Base-by-base conservation (phyloP, 331 rosid species). In the Arachis monticola region DNA sequence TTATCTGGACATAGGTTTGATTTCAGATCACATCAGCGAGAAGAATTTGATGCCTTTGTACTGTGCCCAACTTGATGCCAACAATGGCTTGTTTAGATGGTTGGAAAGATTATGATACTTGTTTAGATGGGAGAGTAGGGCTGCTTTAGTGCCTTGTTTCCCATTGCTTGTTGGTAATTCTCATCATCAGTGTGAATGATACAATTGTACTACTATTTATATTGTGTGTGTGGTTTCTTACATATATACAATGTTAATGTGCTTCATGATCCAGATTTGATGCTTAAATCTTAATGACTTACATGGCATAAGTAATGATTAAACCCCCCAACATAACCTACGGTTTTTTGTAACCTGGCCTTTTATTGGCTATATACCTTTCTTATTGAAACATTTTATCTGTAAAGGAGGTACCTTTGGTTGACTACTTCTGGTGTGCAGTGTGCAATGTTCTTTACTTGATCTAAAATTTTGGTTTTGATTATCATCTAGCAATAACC, bases 401-500 rank as follows among this genome's bases (percentile, higher is more conserved):
- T 77, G 1, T 9, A 5, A 5, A 61, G 44, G 6, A n/a, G 65
- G 8, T 69, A 10, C 32, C 44, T 31, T 31, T n/a, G 17, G 5
- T 62, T 32, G 2, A 9, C 46, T 35, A 8, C 61, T 74, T 9
- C 41, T 48, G 38, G 38, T 48, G 3, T 35, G 5, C 40, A 44
- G 9, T 6, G 3, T 46, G 5, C 32, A 38, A 13, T 66, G 30
- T 30, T 44, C 45, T 40, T 46, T 55, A 50, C 58, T 50, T 55
- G 38, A 63, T 66, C 48, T 30, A 14, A 59, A 42, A 51, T 56
- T 57, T 71, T 78, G 71, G 53, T 38, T 59, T 67, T 58, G 72
- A 61, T 47, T 64, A 63, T 11, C 56, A 50, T 31, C 72, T 77
- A 59, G 46, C 52, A 40, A 42, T 62, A 76, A 67, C 30, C 52